phyloP scores from a whole-genome alignment of 139 green algal genomes.

The Chlamydomonas schloesseri region DNA sequence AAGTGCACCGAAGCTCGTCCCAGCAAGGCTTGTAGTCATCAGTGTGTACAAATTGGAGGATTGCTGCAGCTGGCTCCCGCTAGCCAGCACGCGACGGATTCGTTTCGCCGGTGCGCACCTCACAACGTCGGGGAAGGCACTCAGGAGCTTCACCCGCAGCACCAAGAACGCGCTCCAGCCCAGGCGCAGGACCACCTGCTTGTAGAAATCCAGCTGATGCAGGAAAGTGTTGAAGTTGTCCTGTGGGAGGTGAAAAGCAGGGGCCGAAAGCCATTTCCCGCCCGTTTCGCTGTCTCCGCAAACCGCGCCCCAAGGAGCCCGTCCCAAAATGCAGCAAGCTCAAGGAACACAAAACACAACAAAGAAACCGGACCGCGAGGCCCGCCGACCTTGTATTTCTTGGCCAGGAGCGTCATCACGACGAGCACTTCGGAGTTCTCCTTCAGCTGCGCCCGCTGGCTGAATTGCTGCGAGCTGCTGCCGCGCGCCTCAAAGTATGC shows the following conservation, averaged over 20 bases:
- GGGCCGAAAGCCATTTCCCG: not conserved
- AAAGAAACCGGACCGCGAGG: no score
- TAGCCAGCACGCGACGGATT: no score
- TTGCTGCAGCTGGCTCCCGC: no score
- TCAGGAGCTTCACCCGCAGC: conserved; percentile 59
- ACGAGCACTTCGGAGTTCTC: conserved; percentile 63
- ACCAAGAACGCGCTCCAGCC: conserved; percentile 63
- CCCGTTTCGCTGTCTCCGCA: not conserved
- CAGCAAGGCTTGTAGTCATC: no score
- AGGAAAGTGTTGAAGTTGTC: conserved; percentile 42
- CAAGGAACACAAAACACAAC: no score
- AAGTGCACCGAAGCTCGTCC: no score
- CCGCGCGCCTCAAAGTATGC: conserved; percentile 17
- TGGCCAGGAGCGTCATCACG: conserved; percentile 47
- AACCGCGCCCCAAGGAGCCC: no score
- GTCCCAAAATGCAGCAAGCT: no score
- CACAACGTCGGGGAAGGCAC: conserved; percentile 64
- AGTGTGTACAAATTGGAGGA: no score
- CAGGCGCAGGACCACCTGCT: conserved; percentile 52
- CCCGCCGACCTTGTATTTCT: conserved; percentile 67
- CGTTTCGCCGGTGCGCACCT: conserved; percentile 45
- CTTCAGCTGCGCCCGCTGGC: conserved; percentile 30
- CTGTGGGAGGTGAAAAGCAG: not conserved
- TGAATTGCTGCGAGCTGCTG: conserved; percentile 30
- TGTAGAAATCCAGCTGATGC: conserved; percentile 38